Percentiles rank a stretch among this genome's conserved stretches.
These are phyloP conservation scores for Boletus pseudopeckii DNA, from an alignment of 768 basidiomycete genomes.

Conservation along the genomic window DNA sequence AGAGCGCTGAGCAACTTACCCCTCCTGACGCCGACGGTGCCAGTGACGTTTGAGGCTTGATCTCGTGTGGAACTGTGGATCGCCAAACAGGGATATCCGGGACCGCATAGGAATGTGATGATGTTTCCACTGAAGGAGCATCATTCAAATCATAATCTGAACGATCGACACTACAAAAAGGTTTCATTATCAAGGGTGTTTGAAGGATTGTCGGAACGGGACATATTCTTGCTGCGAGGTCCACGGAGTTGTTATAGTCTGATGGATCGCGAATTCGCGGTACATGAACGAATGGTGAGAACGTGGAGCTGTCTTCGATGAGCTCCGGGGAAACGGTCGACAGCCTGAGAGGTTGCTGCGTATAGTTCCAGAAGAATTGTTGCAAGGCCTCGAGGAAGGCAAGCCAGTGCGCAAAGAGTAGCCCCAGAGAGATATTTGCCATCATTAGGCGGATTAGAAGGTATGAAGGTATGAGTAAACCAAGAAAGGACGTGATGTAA, in stretches of 20 bases:
- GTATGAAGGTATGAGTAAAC: not conserved
- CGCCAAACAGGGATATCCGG: constrained; percentile 1
- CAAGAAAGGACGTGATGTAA: not conserved
- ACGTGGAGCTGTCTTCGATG: constrained; percentile 1
- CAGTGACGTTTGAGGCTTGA: not conserved
- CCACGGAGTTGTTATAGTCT: not conserved
- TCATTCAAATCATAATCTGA: not conserved
- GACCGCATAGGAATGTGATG: not conserved
- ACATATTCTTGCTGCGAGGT: constrained; percentile 4
- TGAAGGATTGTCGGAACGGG: constrained; percentile 2
- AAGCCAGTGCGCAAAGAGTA: constrained; percentile 15
- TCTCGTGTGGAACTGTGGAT: not conserved
- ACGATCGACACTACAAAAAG: constrained; percentile 1
- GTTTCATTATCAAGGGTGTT: not conserved
- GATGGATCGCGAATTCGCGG: not conserved
- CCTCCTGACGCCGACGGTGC: not conserved
- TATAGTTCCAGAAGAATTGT: constrained; percentile 4
- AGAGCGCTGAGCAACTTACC: not conserved
- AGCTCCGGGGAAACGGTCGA: constrained; percentile 6
- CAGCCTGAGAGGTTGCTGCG: constrained; percentile 6
- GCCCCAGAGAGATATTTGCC: not conserved
- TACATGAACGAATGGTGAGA: not conserved
- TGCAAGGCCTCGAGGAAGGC: constrained; percentile 12
- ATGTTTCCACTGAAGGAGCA: not conserved
- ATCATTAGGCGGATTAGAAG: not conserved